These are phyloP conservation scores for Candida arabinofermentans DNA, from an alignment of 805 yeast species.

Conservation along the genomic window DNA sequence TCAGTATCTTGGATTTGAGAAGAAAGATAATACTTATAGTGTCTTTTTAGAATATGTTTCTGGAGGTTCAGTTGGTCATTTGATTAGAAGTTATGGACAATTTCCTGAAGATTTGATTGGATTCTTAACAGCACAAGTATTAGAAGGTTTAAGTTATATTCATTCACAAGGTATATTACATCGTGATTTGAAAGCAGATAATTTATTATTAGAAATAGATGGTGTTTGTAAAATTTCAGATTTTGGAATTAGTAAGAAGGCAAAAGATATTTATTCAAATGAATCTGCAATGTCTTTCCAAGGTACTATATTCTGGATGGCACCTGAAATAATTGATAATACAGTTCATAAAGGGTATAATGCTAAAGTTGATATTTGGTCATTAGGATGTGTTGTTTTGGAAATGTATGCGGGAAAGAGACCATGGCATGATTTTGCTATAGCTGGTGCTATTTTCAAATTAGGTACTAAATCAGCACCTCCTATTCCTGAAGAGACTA, in stretches of 20 bases:
- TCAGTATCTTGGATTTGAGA: conserved; percentile 93
- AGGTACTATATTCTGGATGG: conserved; percentile 99
- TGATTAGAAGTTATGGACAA: conserved; percentile 76
- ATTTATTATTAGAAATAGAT: conserved; percentile 79
- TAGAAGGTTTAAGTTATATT: conserved; percentile 80
- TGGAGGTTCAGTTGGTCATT: conserved; percentile 92
- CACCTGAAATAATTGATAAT: conserved; percentile 95
- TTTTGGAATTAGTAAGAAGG: conserved; percentile 89
- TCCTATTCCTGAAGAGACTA: conserved; percentile 90
- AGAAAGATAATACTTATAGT: conserved; percentile 67
- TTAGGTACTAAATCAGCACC: conserved; percentile 87
- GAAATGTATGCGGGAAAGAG: conserved; percentile 98
- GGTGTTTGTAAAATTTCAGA: conserved; percentile 95
- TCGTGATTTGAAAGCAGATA: conserved; percentile 94
- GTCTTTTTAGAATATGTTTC: conserved; percentile 93
- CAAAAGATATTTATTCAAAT: conserved; percentile 81
- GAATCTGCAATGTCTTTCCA: conserved; percentile 91
- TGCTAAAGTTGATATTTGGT: conserved; percentile 98
- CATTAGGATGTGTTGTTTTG: conserved; percentile 91
- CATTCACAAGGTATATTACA: conserved; percentile 87
- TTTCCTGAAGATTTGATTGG: conserved; percentile 76
- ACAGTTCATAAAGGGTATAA: conserved; percentile 85
- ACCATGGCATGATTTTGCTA: conserved; percentile 96
- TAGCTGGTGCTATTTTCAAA: conserved; percentile 90
- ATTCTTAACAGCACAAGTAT: conserved; percentile 72